phyloP scores from a whole-genome alignment of 78 protist genomes.

The Cavenderia fasciculata region DNA sequence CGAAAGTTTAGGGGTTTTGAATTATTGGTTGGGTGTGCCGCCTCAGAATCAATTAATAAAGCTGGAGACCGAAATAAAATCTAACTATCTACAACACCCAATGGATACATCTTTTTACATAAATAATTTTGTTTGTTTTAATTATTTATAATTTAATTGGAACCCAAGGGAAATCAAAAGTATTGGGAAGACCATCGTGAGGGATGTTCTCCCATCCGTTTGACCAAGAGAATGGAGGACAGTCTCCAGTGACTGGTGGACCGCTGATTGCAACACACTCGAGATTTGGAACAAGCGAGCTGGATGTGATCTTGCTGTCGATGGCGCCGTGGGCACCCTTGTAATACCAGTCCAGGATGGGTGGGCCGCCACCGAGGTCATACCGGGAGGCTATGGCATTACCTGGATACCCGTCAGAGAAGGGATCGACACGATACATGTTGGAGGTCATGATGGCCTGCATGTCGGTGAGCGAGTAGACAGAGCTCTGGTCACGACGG shows the following conservation, averaged over 20 bases:
- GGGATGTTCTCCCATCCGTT: background rate
- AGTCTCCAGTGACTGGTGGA: constrained; percentile 11
- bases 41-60: too few species aligned
- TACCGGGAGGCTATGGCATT: constrained; percentile 81
- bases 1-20: too few species aligned
- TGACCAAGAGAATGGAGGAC: constrained; percentile 47
- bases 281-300: background rate
- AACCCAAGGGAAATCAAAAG: constrained; percentile 53
- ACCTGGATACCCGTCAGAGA: constrained; percentile 84
- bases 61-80: too few species aligned
- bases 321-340: constrained; percentile 42
- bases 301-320: constrained; percentile 18
- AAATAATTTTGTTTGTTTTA: too few species aligned
- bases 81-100: too few species aligned
- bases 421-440: constrained; percentile 81
- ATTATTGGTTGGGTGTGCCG: too few species aligned
- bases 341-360: background rate
- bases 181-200: constrained; percentile 41
- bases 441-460: constrained; percentile 85
- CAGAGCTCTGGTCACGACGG: constrained; percentile 30
- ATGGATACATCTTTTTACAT: too few species aligned
- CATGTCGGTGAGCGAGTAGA: constrained; percentile 61
- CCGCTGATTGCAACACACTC: constrained; percentile 16
- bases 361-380: constrained; percentile 77
- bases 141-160: constrained; percentile 1